These are phyloP conservation scores for Penicillium crystallinum DNA, from an alignment of 495 filamentous ascomycete genomes.

Conservation along the genomic window DNA sequence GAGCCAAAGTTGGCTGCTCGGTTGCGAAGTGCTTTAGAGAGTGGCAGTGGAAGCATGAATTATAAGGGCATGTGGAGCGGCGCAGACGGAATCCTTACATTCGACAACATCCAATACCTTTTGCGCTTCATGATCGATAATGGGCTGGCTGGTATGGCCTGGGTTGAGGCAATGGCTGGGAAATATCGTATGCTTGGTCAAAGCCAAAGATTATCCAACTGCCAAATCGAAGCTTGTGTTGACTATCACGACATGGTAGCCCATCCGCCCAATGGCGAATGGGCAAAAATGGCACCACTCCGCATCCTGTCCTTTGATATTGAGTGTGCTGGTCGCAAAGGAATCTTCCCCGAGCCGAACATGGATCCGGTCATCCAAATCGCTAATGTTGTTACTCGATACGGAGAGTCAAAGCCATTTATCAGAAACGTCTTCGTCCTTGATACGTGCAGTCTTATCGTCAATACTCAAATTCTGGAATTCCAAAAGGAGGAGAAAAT, in stretches of 20 bases:
- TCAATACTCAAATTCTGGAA: slow-evolving; percentile 88
- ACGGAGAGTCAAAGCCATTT: slow-evolving; percentile 94
- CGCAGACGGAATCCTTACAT: slow-evolving; percentile 71
- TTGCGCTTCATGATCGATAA: slow-evolving; percentile 97
- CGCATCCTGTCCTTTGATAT: slow-evolving; percentile 96
- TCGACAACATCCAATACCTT: slow-evolving; percentile 92
- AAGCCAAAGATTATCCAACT: slow-evolving; percentile 71
- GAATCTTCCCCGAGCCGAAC: slow-evolving; percentile 90
- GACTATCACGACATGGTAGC: slow-evolving; percentile 80
- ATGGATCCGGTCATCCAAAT: slow-evolving; percentile 97
- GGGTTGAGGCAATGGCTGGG: slow-evolving; percentile 78
- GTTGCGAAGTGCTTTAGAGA: slow-evolving; percentile 68
- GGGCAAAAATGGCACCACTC: slow-evolving; percentile 96
- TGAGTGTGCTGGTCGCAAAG: slow-evolving; percentile 95
- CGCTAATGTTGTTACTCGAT: slow-evolving; percentile 92
- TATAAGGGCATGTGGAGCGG: slow-evolving; percentile 86
- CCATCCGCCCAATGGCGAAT: slow-evolving; percentile 87
- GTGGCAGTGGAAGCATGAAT: slow-evolving; percentile 58
- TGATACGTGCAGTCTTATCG: slow-evolving; percentile 84
- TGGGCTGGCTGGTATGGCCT: slow-evolving; percentile 90
- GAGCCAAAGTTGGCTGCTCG: slow-evolving; percentile 76
- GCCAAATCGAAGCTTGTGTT: slow-evolving; percentile 87
- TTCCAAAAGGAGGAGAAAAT: slow-evolving; percentile 76
- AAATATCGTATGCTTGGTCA: slow-evolving; percentile 63
- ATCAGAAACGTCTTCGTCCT: slow-evolving; percentile 94